phyloP scores from a whole-genome alignment of 1,284 basidiomycete species.

The Fistulinella cinereoalba region DNA sequence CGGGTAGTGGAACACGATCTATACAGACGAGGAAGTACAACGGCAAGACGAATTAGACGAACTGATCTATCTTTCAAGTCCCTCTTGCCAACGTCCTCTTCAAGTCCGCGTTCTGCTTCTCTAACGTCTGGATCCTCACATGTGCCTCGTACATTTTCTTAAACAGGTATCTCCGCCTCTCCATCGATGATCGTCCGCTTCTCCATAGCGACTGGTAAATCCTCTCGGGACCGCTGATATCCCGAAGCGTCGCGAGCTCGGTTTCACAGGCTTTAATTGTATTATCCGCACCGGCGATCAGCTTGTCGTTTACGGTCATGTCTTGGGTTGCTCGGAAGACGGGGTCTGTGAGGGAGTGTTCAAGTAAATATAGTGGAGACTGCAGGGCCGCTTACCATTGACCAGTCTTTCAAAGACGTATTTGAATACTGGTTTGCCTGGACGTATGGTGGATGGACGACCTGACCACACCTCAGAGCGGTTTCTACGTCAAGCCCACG shows the following conservation, averaged over 20 bases:
- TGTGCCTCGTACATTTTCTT: conserved; percentile 73
- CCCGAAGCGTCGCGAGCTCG: conserved; percentile 68
- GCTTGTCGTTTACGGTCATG: conserved; percentile 72
- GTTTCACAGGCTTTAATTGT: conserved; percentile 72
- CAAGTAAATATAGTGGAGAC: background rate
- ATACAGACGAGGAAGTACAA: no score
- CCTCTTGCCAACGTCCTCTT: conserved; percentile 54
- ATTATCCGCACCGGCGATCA: conserved; percentile 65
- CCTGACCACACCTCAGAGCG: conserved; percentile 42
- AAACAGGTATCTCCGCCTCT: conserved; percentile 67
- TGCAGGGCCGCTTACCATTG: conserved; percentile 49
- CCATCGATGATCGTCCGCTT: conserved; percentile 51
- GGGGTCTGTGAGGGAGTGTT: conserved; percentile 47
- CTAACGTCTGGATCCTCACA: conserved; percentile 63
- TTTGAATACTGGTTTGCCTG: conserved; percentile 88
- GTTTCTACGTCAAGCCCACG: background rate
- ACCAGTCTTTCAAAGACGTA: conserved; percentile 84
- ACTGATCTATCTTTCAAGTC: background rate
- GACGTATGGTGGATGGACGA: conserved; percentile 79
- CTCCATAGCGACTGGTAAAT: conserved; percentile 43
- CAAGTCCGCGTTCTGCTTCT: conserved; percentile 66
- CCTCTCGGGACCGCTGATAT: conserved; percentile 49
- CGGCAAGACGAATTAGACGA: no score
- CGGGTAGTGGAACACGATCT: no score
- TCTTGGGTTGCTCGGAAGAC: conserved; percentile 84